phyloP scores from a whole-genome alignment of 352 stramenopile genomes.

The Pythium coloratum region DNA sequence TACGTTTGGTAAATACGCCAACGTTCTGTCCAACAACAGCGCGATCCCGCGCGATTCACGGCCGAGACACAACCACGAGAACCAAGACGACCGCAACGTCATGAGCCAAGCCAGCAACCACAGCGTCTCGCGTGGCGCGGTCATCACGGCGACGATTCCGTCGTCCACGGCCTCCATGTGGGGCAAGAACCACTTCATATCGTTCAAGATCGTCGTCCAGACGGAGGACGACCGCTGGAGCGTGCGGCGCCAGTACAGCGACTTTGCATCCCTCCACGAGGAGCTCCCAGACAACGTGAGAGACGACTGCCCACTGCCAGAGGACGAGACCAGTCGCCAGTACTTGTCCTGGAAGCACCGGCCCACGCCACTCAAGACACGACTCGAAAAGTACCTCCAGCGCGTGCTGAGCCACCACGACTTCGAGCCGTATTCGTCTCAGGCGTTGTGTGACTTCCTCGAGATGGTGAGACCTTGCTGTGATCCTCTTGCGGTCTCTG shows the following conservation, averaged over 20 bases:
- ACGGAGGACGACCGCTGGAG: slow-evolving; percentile 73
- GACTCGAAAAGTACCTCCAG: slow-evolving; percentile 64
- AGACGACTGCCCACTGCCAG: slow-evolving; percentile 43
- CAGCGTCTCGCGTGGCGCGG: slow-evolving; percentile 26
- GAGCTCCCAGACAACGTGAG: slow-evolving; percentile 55
- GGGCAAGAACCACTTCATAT: slow-evolving; percentile 70
- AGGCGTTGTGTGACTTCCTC: slow-evolving; percentile 72
- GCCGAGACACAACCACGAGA: neutral
- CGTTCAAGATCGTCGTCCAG: slow-evolving; percentile 73
- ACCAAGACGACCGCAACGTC: slow-evolving; percentile 10
- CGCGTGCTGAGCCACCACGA: slow-evolving; percentile 49
- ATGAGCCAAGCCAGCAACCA: slow-evolving; percentile 13
- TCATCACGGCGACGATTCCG: slow-evolving; percentile 64
- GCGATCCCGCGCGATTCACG: neutral
- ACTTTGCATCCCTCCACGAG: slow-evolving; percentile 64
- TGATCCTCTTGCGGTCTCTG: neutral
- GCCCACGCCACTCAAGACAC: slow-evolving; percentile 58
- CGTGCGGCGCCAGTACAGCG: slow-evolving; percentile 59
- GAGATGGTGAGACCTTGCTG: slow-evolving; percentile 48
- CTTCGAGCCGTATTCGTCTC: slow-evolving; percentile 52
- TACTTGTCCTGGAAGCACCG: slow-evolving; percentile 64
- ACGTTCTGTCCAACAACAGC: slow-evolving; percentile 17
- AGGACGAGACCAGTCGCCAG: slow-evolving; percentile 42
- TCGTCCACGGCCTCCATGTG: slow-evolving; percentile 67
- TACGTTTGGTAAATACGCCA: slow-evolving; percentile 48